Base-by-base conservation (phyloP, 805 yeast species). In the Lipomyces oligophaga region DNA sequence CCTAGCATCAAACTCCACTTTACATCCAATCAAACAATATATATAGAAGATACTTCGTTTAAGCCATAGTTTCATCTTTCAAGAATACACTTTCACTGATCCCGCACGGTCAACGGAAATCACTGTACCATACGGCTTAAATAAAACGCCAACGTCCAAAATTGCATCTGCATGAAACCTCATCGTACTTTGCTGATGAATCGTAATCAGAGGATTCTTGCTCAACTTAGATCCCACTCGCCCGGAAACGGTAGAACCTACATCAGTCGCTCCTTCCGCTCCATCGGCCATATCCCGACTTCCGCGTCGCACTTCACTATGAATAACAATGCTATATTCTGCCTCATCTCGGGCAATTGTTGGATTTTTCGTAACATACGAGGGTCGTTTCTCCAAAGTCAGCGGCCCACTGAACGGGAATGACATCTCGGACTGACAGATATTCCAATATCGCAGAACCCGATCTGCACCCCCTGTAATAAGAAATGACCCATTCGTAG, bases 101-200 rank as follows among this genome's bases (percentile, higher is more conserved):
- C 95, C 95, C 34, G 77, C 72, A 45, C 86, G 67, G 55, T 85
- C 94, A 2, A 69, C 86, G 2, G 83, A 71, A 2, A 85, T 66
- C 2, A 84, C 61, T 78, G 84, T 74, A 33, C 75, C 77, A 47
- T 73, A 75, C 0, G 86, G 86, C 7, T 63, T 59, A 13, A 66
- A 53, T 13, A 79, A 61, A 15, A 75, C 58, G 0, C 71, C 72
- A 3, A 81, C 64, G 32, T 68, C 81, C 2, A 71, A 70, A 30
- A 83, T 71, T 1, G 67, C 55, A 45, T 81, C 85, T 31, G 69
- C 72, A 48, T 78, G 83, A 34, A 67, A 68, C 40, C 69, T 66
- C 38, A 72, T 66, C 16, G 68, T 41, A 24, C 67, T 72, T 25
- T 66, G 68, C 45, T 77, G 81, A 38, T 71, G 76, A 6, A 61